Evolutionary conservation across 805 yeast species (phyloP).

Genomic region (Vanderwaltozyma verrucispora): DNA sequence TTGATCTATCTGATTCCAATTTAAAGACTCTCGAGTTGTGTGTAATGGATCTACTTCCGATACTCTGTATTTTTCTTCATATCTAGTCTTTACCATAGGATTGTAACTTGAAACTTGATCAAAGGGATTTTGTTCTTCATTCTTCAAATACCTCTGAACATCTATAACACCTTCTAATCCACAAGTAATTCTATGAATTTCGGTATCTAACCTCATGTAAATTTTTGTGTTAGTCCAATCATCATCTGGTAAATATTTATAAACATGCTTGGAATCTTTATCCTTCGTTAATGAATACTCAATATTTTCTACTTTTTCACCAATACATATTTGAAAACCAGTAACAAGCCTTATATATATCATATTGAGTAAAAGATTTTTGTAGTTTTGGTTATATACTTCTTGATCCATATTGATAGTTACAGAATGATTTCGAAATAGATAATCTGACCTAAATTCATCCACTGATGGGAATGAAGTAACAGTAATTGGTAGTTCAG

Average conservation of each 20-base stretch:
- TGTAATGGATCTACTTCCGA: constrained; percentile 48
- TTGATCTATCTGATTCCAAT: constrained; percentile 92
- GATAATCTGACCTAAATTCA: constrained; percentile 63
- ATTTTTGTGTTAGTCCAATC: constrained; percentile 45
- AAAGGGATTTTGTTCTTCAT: constrained; percentile 25
- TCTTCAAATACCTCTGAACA: constrained; percentile 61
- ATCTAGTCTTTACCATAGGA: constrained; percentile 64
- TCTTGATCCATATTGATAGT: constrained; percentile 51
- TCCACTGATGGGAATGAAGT: constrained; percentile 61
- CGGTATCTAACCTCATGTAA: constrained; percentile 69
- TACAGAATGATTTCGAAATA: constrained; percentile 77
- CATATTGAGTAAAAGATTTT: constrained; percentile 74
- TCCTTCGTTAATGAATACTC: constrained; percentile 35
- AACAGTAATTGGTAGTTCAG: constrained; percentile 77
- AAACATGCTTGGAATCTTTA: constrained; percentile 44
- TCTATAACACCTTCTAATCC: constrained; percentile 63
- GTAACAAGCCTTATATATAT: constrained; percentile 67
- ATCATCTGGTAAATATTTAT: constrained; percentile 39
- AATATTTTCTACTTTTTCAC: constrained; percentile 51
- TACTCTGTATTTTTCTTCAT: constrained; percentile 54
- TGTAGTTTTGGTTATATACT: constrained; percentile 36
- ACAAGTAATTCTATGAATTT: constrained; percentile 73
- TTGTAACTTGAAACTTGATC: constrained; percentile 32
- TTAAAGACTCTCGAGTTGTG: constrained; percentile 43
- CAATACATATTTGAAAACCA: constrained; percentile 87